Conservation (phyloP, 2,329 filamentous ascomycete species). For the Lachnellula suecica region DNA sequence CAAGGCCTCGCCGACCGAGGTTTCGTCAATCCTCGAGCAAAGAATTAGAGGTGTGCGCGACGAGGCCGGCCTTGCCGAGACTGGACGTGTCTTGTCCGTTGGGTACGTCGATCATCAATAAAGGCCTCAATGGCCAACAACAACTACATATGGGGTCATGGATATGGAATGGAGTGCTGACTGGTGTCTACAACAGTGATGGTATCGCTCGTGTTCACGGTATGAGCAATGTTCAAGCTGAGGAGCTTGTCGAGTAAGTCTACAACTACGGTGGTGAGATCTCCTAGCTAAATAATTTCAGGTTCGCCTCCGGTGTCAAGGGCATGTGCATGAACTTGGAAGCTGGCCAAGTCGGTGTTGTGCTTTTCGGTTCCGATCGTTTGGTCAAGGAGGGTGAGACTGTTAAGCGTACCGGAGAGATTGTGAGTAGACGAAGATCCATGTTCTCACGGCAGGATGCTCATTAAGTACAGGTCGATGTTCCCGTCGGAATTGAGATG, state of each 20-base stretch:
- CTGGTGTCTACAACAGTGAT: slow-evolving; percentile 65
- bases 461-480: slow-evolving; percentile 72
- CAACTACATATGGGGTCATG: slow-evolving; percentile 13
- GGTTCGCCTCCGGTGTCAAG: slow-evolving; percentile 99
- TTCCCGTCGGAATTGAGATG: slow-evolving; percentile 88
- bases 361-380: slow-evolving; percentile 99
- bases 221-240: slow-evolving; percentile 99
- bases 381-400: slow-evolving; percentile 99
- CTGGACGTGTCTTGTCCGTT: slow-evolving; percentile 96
- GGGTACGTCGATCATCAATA: slow-evolving; percentile 67
- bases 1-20: slow-evolving; percentile 95
- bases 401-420: slow-evolving; percentile 99
- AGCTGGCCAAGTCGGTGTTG: slow-evolving; percentile 99
- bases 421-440: slow-evolving; percentile 63
- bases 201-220: slow-evolving; percentile 99
- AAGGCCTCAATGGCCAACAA: slow-evolving; percentile 9
- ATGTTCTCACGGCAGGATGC: slow-evolving; percentile 6
- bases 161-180: slow-evolving; percentile 18
- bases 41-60: slow-evolving; percentile 98
- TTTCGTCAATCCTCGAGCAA: slow-evolving; percentile 99
- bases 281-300: slow-evolving; percentile 38
- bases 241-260: slow-evolving; percentile 99
- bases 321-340: slow-evolving; percentile 99
- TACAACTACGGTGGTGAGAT: slow-evolving; percentile 12
- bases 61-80: slow-evolving; percentile 95